Evolutionary conservation across 169 alveolate species (phyloP).

Genomic region (Hepatocystis sp.): DNA sequence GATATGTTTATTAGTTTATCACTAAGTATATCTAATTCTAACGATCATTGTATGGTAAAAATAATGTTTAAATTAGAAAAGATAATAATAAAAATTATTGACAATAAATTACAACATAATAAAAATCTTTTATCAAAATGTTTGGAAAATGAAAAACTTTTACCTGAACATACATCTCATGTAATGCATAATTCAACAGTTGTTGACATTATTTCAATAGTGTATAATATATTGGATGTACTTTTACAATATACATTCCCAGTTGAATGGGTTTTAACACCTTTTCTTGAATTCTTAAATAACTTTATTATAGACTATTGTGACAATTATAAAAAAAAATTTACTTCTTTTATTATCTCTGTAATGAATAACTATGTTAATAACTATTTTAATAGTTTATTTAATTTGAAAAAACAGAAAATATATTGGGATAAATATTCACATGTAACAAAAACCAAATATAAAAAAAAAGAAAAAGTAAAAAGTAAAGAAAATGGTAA

Average conservation of each 20-base stretch:
- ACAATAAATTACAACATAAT: constrained; percentile 43
- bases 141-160: constrained; percentile 44
- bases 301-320: constrained; percentile 55
- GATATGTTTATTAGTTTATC: constrained; percentile 56
- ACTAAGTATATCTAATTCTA: constrained; percentile 42
- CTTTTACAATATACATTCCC: constrained; percentile 67
- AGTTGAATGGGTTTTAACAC: constrained; percentile 69
- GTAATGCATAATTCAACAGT: constrained; percentile 57
- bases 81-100: constrained; percentile 50
- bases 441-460: constrained; percentile 14
- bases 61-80: constrained; percentile 68
- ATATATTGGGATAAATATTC: constrained; percentile 66
- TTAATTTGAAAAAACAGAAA: constrained; percentile 55
- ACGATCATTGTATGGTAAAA: constrained; percentile 67
- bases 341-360: constrained; percentile 60
- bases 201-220: constrained; percentile 59
- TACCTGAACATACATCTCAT: constrained; percentile 44
- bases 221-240: constrained; percentile 51
- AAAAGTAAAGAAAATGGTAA: neutral
- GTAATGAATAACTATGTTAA: constrained; percentile 55
- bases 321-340: constrained; percentile 53
- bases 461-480: constrained; percentile 4
- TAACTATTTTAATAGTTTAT: constrained; percentile 37
- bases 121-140: constrained; percentile 31
- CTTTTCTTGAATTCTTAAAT: constrained; percentile 47